These are phyloP conservation scores for Phytophthora ramorum DNA, from an alignment of 352 stramenopile genomes.

Conservation along the genomic window DNA sequence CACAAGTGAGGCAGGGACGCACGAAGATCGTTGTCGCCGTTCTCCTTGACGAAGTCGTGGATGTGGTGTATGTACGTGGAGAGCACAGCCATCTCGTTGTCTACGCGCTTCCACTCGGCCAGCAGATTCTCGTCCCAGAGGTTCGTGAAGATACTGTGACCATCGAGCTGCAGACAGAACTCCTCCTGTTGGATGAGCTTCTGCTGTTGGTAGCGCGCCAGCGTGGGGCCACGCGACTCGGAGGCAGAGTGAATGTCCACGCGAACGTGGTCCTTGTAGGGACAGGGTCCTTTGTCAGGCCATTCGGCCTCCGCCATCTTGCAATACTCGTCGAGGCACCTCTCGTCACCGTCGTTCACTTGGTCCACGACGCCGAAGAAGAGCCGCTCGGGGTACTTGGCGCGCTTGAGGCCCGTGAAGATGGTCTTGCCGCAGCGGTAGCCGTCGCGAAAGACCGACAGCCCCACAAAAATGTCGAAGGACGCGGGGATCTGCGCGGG, in stretches of 20 bases:
- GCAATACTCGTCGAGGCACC: constrained; percentile 82
- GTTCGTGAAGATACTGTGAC: constrained; percentile 89
- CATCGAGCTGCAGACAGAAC: constrained; percentile 87
- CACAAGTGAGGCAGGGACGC: constrained; percentile 77
- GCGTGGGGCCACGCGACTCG: constrained; percentile 79
- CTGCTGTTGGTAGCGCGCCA: constrained; percentile 84
- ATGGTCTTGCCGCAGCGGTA: constrained; percentile 86
- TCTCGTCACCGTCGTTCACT: constrained; percentile 71
- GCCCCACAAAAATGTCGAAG: constrained; percentile 77
- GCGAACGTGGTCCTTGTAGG: constrained; percentile 75
- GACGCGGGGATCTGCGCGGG: constrained; percentile 54
- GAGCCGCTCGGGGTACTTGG: constrained; percentile 70
- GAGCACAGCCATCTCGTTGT: constrained; percentile 88
- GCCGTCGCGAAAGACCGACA: constrained; percentile 86
- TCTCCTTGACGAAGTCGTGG: constrained; percentile 82
- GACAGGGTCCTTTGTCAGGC: constrained; percentile 67
- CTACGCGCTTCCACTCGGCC: constrained; percentile 71
- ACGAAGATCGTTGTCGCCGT: constrained; percentile 74
- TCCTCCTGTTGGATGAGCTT: constrained; percentile 78
- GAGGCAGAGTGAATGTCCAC: constrained; percentile 71
- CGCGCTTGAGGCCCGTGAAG: constrained; percentile 77
- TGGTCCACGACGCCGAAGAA: constrained; percentile 89
- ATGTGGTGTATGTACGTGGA: constrained; percentile 86
- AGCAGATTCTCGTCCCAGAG: constrained; percentile 80
- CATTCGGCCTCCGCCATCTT: constrained; percentile 75